phyloP scores from a whole-genome alignment of 805 yeast genomes.

The Nakazawaea sp. region DNA sequence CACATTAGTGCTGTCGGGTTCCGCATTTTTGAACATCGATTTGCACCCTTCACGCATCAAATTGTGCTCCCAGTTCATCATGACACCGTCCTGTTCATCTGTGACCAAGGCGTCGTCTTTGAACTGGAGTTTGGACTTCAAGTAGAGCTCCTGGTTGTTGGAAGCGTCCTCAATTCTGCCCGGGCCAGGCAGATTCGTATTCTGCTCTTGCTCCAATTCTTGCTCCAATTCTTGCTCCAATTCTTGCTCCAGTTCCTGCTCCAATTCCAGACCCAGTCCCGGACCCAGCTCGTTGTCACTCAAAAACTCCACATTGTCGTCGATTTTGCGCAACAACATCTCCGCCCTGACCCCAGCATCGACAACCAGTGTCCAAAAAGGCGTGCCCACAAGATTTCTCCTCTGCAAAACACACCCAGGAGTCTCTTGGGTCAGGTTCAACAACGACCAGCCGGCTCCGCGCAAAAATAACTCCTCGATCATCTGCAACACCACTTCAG shows the following conservation, averaged over 20 bases:
- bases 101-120: slow-evolving; percentile 67
- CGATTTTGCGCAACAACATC: slow-evolving; percentile 64
- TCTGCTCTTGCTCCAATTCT: slow-evolving; percentile 14
- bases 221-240: slow-evolving; percentile 15
- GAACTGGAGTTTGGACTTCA: slow-evolving; percentile 62
- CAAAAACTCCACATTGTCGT: slow-evolving; percentile 56
- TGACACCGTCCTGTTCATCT: slow-evolving; percentile 76
- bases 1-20: slow-evolving; percentile 36
- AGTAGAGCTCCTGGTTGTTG: slow-evolving; percentile 54
- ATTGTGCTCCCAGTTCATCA: slow-evolving; percentile 95
- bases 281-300: slow-evolving; percentile 27
- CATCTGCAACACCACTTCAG: slow-evolving; percentile 39
- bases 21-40: slow-evolving; percentile 47
- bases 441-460: slow-evolving; percentile 90
- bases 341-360: slow-evolving; percentile 92
- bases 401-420: slow-evolving; percentile 77
- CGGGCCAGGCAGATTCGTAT: slow-evolving; percentile 6
- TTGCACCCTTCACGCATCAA: slow-evolving; percentile 80
- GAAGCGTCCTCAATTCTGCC: slow-evolving; percentile 46
- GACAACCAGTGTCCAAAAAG: slow-evolving; percentile 46
- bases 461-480: slow-evolving; percentile 64
- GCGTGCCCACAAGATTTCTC: slow-evolving; percentile 30
- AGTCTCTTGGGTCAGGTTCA: slow-evolving; percentile 65
- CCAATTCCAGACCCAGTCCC: slow-evolving; percentile 1
- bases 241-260: slow-evolving; percentile 2